Percentiles rank a stretch among this genome's conserved stretches.
Conservation (phyloP, 306 rosid genomes). For the Hylodesmum podocarpum region DNA sequence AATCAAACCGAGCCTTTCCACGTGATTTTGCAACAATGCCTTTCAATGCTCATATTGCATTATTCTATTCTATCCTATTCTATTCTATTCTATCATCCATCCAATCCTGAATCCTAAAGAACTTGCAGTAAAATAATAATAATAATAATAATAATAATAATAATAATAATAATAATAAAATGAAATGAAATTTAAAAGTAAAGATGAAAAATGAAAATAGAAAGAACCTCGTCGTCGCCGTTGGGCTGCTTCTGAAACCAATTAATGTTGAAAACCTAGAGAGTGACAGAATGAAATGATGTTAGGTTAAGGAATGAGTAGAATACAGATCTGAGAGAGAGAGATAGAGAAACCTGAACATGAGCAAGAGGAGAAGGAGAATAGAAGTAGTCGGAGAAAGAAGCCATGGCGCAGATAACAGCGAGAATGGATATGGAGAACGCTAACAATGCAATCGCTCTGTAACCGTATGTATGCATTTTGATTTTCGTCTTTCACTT, state of each 20-base stretch:
- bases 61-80: background rate
- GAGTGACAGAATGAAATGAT: background rate
- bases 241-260: slow-evolving; percentile 79
- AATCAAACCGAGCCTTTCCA: background rate
- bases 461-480: slow-evolving; percentile 81
- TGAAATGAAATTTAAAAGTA: background rate
- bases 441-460: slow-evolving; percentile 83
- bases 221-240: slow-evolving; percentile 66
- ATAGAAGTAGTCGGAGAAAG: slow-evolving; percentile 67
- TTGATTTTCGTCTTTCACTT: background rate
- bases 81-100: background rate
- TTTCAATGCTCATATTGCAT: background rate
- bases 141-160: background rate
- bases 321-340: slow-evolving; percentile 34
- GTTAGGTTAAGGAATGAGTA: background rate
- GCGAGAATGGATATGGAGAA: slow-evolving; percentile 75
- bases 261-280: slow-evolving; percentile 62
- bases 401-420: slow-evolving; percentile 70
- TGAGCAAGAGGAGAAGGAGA: slow-evolving; percentile 61
- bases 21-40: background rate
- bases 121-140: background rate
- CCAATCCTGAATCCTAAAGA: background rate
- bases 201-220: background rate
- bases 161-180: background rate
- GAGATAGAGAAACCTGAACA: slow-evolving; percentile 56